phyloP scores from a whole-genome alignment of 371 early-diverging fungal genomes.

The Haplosporangium sp. region DNA sequence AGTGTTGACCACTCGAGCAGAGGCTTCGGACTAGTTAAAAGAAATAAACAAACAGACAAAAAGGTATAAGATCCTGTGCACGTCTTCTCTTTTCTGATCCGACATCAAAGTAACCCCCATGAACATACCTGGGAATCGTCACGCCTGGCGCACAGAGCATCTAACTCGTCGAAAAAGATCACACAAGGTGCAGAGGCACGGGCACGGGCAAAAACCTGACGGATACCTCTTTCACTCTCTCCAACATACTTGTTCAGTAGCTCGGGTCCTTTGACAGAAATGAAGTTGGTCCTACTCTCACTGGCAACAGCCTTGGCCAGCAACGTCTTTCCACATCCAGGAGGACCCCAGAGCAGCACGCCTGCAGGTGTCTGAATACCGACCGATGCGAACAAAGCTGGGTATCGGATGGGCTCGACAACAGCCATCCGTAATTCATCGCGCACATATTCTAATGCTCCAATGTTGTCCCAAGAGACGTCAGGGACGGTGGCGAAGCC shows the following conservation, averaged over 20 bases:
- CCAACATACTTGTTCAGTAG: constrained; percentile 99
- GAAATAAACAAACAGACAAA: background rate
- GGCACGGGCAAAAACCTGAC: constrained; percentile 98
- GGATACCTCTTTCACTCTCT: constrained; percentile 98
- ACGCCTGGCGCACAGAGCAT: constrained; percentile 89
- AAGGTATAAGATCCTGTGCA: constrained; percentile 4
- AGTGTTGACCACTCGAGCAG: constrained; percentile 98
- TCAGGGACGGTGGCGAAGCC: constrained; percentile 98
- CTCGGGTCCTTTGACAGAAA: constrained; percentile 99
- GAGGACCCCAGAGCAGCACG: constrained; percentile 99
- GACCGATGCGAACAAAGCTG: constrained; percentile 90
- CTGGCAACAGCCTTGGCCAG: constrained; percentile 99
- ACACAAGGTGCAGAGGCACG: constrained; percentile 96
- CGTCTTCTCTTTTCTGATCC: constrained; percentile 23
- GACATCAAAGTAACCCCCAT: constrained; percentile 19
- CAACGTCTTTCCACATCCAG: constrained; percentile 99
- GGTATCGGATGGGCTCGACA: constrained; percentile 95
- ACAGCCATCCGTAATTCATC: constrained; percentile 97
- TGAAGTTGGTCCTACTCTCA: constrained; percentile 97
- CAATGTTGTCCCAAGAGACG: constrained; percentile 96
- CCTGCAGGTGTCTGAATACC: constrained; percentile 97
- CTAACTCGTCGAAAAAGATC: constrained; percentile 99
- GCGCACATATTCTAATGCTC: constrained; percentile 87
- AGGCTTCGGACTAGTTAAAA: constrained; percentile 79
- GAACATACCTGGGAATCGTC: constrained; percentile 79